Evolutionary conservation across 1,139 yeast genomes (phyloP).

Genomic region (Hansenula sp.): DNA sequence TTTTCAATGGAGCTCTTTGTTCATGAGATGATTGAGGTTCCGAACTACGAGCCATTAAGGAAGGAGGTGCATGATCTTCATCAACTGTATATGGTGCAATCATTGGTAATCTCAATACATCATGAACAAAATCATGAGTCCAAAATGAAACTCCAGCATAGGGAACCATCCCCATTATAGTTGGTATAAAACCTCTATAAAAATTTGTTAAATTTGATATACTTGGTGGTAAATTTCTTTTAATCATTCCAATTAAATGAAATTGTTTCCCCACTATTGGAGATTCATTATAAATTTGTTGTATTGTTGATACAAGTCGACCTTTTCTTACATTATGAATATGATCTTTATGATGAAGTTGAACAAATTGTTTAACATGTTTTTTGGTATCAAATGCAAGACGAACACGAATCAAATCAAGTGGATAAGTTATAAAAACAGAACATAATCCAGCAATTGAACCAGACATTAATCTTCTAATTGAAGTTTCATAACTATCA

Average conservation of each 20-base stretch:
- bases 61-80: conserved; percentile 4
- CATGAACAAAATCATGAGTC: conserved; percentile 90
- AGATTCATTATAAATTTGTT: conserved; percentile 56
- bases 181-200: conserved; percentile 92
- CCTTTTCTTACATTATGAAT: conserved; percentile 37
- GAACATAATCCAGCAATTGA: conserved; percentile 84
- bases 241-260: conserved; percentile 17
- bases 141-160: conserved; percentile 97
- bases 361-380: conserved; percentile 13
- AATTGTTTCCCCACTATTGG: conserved; percentile 34
- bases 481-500: conserved; percentile 69
- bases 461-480: conserved; percentile 81
- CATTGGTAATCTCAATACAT: conserved; percentile 58
- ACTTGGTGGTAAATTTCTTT: conserved; percentile 26
- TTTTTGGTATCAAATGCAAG: conserved; percentile 80
- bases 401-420: conserved; percentile 85
- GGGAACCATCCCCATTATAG: conserved; percentile 93
- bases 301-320: conserved; percentile 48
- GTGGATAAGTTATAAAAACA: conserved; percentile 87
- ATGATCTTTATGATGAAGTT: conserved; percentile 21
- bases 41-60: conserved; percentile 1
- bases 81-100: conserved; percentile 56
- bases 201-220: conserved; percentile 54
- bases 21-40: conserved; percentile 2
- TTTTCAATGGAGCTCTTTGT: conserved; percentile 58